These are phyloP conservation scores for Candida sphagnicola DNA, from an alignment of 805 yeast genomes.

Conservation along the genomic window DNA sequence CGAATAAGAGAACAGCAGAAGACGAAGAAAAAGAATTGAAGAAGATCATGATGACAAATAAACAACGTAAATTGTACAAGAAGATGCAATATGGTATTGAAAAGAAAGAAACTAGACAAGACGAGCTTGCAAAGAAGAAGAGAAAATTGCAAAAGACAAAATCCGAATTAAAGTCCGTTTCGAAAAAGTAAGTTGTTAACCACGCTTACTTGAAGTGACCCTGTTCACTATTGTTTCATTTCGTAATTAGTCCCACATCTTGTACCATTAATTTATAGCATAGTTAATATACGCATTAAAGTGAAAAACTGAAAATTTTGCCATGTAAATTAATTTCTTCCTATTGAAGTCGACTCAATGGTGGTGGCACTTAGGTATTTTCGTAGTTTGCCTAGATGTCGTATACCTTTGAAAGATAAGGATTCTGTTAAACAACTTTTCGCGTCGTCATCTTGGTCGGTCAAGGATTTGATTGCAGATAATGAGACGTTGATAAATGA, in stretches of 20 bases:
- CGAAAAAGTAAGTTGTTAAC: not conserved
- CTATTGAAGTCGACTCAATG: no score
- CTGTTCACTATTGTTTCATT: not conserved
- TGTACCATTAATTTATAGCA: slow-evolving; percentile 1
- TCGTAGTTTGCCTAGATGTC: not conserved
- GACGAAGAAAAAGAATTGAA: slow-evolving; percentile 86
- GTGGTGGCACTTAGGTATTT: not conserved
- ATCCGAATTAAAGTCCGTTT: slow-evolving; percentile 20
- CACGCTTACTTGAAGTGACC: no score
- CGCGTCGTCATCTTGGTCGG: slow-evolving; percentile 14
- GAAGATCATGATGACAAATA: slow-evolving; percentile 96
- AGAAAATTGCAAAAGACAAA: slow-evolving; percentile 67
- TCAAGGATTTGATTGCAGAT: slow-evolving; percentile 12
- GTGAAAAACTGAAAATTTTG: slow-evolving; percentile 14
- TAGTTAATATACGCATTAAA: slow-evolving; percentile 10
- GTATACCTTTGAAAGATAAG: slow-evolving; percentile 3
- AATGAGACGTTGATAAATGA: slow-evolving; percentile 3
- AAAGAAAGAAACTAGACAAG: slow-evolving; percentile 74
- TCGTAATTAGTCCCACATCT: not conserved
- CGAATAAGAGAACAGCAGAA: slow-evolving; percentile 49
- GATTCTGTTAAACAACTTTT: slow-evolving; percentile 8
- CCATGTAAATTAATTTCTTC: no score
- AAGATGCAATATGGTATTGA: slow-evolving; percentile 91
- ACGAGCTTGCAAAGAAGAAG: slow-evolving; percentile 63
- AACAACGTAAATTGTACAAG: slow-evolving; percentile 89